phyloP scores from a whole-genome alignment of 202 grass and related monocot species.

The Bolboschoenoplectus hybrid region DNA sequence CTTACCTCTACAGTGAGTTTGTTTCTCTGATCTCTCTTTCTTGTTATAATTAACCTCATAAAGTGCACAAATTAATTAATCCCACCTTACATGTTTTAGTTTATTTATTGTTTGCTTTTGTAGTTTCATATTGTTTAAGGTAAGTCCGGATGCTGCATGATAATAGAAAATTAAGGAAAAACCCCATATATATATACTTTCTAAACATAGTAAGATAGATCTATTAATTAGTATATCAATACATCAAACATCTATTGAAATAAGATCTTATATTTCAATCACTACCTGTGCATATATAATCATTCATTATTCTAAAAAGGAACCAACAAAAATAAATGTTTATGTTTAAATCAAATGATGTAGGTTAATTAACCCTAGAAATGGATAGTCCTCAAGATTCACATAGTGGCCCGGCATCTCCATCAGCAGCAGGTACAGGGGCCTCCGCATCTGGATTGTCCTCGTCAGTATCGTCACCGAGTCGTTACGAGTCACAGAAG shows the following conservation, averaged over 20 bases:
- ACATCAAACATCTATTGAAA: not conserved
- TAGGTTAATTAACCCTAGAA: constrained; percentile 50
- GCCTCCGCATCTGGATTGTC: constrained; percentile 42
- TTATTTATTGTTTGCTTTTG: not conserved
- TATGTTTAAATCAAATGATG: constrained; percentile 21
- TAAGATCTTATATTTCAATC: not conserved
- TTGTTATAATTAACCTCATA: not conserved
- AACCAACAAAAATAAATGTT: not conserved
- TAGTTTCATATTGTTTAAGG: not conserved
- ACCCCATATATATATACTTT: not conserved
- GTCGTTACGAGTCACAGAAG: constrained; percentile 81
- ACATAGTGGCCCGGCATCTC: constrained; percentile 30
- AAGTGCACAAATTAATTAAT: not conserved
- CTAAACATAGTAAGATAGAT: constrained; percentile 25
- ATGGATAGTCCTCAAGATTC: constrained; percentile 57
- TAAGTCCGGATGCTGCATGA: not conserved
- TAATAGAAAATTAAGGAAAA: not conserved
- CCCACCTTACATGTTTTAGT: not conserved
- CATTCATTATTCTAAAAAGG: not conserved
- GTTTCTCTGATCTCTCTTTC: not conserved
- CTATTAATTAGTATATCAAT: not conserved
- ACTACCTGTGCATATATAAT: not conserved
- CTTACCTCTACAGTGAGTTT: constrained; percentile 26
- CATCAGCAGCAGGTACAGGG: constrained; percentile 41
- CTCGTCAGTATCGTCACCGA: constrained; percentile 55